phyloP scores from a whole-genome alignment of 2,329 filamentous ascomycete species.

The Talaromyces sp. region DNA sequence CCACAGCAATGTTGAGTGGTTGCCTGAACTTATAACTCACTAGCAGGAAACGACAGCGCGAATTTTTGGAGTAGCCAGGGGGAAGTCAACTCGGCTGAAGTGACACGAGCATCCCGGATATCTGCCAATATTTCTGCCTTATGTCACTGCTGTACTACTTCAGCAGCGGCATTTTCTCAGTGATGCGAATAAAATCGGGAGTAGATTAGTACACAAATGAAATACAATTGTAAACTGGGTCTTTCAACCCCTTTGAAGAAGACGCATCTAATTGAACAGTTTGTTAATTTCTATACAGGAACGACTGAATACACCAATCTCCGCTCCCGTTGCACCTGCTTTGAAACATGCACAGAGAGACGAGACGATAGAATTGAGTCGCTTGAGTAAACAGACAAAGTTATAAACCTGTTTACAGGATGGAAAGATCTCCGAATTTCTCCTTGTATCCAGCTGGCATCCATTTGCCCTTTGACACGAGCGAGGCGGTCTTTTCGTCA shows the following conservation, averaged over 20 bases:
- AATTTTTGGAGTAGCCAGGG: too few species aligned
- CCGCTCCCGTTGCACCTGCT: conserved; percentile 17
- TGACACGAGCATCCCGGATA: too few species aligned
- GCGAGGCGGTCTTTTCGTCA: conserved; percentile 89
- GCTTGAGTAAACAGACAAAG: not conserved
- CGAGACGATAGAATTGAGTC: not conserved
- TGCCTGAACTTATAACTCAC: too few species aligned
- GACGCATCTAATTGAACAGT: conserved; percentile 30
- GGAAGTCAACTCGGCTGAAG: too few species aligned
- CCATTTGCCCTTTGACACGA: conserved; percentile 98
- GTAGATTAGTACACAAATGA: conserved; percentile 7
- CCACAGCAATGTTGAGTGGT: too few species aligned
- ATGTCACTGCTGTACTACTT: not conserved
- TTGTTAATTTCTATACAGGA: conserved; percentile 33
- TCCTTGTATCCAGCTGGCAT: conserved; percentile 99
- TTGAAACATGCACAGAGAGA: not conserved
- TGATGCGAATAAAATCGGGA: not conserved
- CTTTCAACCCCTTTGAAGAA: not conserved
- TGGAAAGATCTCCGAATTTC: conserved; percentile 96
- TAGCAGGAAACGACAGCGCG: too few species aligned
- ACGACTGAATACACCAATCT: conserved; percentile 23
- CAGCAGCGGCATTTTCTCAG: too few species aligned
- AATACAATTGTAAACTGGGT: conserved; percentile 12
- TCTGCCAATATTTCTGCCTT: too few species aligned
- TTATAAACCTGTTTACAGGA: conserved; percentile 61